Base-by-base conservation (phyloP, 2,329 filamentous ascomycete genomes). In the Zymoseptoria brevis region DNA sequence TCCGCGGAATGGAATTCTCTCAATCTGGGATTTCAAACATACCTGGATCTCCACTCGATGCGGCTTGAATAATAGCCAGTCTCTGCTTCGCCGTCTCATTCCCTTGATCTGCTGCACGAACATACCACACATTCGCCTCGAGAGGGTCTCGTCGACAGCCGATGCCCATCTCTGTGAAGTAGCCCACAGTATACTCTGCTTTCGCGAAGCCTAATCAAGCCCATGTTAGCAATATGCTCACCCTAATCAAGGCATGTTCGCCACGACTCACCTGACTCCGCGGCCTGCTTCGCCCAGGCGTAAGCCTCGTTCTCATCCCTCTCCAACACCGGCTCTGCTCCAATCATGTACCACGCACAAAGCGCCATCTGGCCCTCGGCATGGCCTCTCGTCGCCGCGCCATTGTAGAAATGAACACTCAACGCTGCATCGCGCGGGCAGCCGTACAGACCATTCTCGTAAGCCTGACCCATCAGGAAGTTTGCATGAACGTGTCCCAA, bases 141-240 rank as follows among this genome's bases (percentile, higher is more conserved):
- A 99, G 82, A n/a, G 93, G 86, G 73, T 99, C 94, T 54, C 90
- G 86, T 45, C 91, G 88, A 73, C 91, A 96, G 54, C 94, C 94
- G 67, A 99, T 96, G 63, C 94, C 94, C 89, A 95, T 96, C 74
- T 99, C 94, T 4, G 92, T 96, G 73, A 99, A 99, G 75, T 96
- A 97, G 51, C 91, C 94, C 21, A 96, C 85, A 0, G 94, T 90
- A 68, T 97, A 99, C 73, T 96, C 86, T n/a, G 94, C 94, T 79
- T 81, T 81, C 30, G 76, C 70, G 57, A 76, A 83, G 54, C 84
- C 87, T 89, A 64, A 4, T 45, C 5, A 13, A 13, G 16, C 50
- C 16, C 26, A 29, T 57, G 59, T 64, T 48, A 65, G 65, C 59
- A 53, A 11, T 29, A 11, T 45, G 35, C 5, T 16, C 35, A 45